Conservation (phyloP, 1,284 basidiomycete genomes). For the Ustilago sp. region DNA sequence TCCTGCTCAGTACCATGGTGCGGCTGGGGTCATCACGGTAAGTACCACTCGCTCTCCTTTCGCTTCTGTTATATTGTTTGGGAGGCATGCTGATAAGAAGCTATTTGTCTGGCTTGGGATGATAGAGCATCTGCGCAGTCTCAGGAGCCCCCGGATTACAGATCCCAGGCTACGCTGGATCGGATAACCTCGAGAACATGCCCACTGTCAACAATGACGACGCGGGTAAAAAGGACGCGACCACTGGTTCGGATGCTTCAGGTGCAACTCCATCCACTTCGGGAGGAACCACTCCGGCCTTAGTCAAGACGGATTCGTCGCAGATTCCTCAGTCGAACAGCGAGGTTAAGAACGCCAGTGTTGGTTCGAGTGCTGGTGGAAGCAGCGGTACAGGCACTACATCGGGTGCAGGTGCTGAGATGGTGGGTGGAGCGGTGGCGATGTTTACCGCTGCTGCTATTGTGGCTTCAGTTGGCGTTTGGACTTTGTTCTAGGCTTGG, state of each 20-base stretch:
- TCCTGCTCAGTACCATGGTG: slow-evolving; percentile 45
- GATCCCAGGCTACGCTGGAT: slow-evolving; percentile 35
- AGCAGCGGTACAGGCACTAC: neutral
- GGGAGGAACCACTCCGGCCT: neutral
- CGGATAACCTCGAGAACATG: slow-evolving; percentile 42
- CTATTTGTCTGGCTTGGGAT: neutral
- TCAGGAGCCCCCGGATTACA: slow-evolving; percentile 18
- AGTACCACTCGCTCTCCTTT: neutral
- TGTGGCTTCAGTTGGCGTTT: slow-evolving; percentile 16
- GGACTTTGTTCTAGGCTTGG: slow-evolving; percentile 24
- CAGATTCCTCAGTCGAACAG: slow-evolving; percentile 9
- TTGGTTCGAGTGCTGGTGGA: neutral
- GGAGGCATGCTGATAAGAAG: neutral
- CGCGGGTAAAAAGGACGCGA: slow-evolving; percentile 4
- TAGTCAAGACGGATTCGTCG: slow-evolving; percentile 3
- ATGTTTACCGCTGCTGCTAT: slow-evolving; percentile 14
- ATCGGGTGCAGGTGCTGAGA: neutral
- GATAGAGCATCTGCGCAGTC: slow-evolving; percentile 33
- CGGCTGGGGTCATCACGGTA: slow-evolving; percentile 43
- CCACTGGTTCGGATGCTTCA: neutral
- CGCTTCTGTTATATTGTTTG: neutral
- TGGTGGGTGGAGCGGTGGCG: slow-evolving; percentile 3
- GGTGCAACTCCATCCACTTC: slow-evolving; percentile 1
- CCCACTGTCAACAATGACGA: slow-evolving; percentile 32
- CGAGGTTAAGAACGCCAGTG: neutral